phyloP scores from a whole-genome alignment of 805 yeast genomes.

The Metschnikowia matae region DNA sequence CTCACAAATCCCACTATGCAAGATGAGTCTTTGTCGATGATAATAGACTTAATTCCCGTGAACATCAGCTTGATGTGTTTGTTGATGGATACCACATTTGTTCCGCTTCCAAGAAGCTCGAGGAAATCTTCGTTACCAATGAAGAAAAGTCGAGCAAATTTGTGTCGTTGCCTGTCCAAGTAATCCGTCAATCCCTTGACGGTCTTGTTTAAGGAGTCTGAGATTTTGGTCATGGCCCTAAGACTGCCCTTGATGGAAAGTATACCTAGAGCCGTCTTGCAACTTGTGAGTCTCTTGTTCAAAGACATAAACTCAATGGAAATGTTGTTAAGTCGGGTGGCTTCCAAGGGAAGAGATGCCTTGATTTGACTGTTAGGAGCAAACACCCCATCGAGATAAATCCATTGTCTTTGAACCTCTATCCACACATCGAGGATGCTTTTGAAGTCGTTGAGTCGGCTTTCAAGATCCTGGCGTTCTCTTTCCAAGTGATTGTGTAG shows the following conservation, averaged over 20 bases:
- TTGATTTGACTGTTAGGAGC: constrained; percentile 53
- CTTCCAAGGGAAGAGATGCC: constrained; percentile 64
- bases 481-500: constrained; percentile 58
- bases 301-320: constrained; percentile 57
- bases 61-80: constrained; percentile 70
- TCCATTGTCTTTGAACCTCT: constrained; percentile 86
- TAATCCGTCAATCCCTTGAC: constrained; percentile 69
- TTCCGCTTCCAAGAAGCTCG: constrained; percentile 70
- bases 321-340: constrained; percentile 58
- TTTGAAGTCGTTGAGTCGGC: constrained; percentile 47
- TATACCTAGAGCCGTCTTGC: constrained; percentile 53
- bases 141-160: constrained; percentile 80
- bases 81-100: constrained; percentile 44
- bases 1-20: constrained; percentile 50
- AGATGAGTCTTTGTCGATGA: constrained; percentile 28
- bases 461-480: constrained; percentile 52
- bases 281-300: constrained; percentile 46
- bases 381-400: constrained; percentile 77
- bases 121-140: constrained; percentile 87
- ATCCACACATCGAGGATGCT: constrained; percentile 65
- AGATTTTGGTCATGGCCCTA: constrained; percentile 43
- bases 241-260: constrained; percentile 47
- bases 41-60: constrained; percentile 51
- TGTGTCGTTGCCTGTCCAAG: constrained; percentile 71
- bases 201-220: constrained; percentile 55